A percentile compares a stretch with the other conserved stretches of the same genome.
These are phyloP conservation scores for Thermomucor indicae-seudaticae DNA, from an alignment of 371 early-diverging fungal genomes.

Conservation along the genomic window DNA sequence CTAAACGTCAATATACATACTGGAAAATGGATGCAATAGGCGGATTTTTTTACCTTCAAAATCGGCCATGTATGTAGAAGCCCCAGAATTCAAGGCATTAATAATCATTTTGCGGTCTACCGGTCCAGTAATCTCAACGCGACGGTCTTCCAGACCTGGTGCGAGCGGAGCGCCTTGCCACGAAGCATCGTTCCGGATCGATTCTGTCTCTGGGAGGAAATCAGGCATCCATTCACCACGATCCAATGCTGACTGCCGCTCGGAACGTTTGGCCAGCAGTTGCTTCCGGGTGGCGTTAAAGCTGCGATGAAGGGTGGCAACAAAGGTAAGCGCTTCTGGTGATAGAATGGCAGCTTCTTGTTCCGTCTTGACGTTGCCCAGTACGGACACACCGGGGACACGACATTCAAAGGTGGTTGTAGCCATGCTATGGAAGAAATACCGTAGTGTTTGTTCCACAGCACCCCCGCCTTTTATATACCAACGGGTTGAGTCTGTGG, in stretches of 20 bases:
- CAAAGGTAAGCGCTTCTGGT: constrained; percentile 74
- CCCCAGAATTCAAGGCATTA: constrained; percentile 93
- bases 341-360: constrained; percentile 55
- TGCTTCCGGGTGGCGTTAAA: constrained; percentile 84
- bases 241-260: constrained; percentile 77
- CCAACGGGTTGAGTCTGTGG: too few relatives aligned
- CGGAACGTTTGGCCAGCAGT: constrained; percentile 69
- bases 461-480: too few relatives aligned
- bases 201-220: constrained; percentile 89
- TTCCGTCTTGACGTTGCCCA: not conserved
- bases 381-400: not conserved
- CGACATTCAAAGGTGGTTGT: not conserved
- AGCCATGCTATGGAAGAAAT: not conserved
- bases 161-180: constrained; percentile 92
- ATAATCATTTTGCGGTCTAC: constrained; percentile 98
- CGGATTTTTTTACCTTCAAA: constrained; percentile 73
- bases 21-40: too few relatives aligned
- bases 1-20: too few relatives aligned
- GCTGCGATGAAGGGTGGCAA: constrained; percentile 81
- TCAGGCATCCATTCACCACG: constrained; percentile 81
- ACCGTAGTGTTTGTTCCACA: too few relatives aligned
- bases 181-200: constrained; percentile 81
- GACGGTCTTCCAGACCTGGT: constrained; percentile 87
- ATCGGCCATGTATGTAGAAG: constrained; percentile 95
- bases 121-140: constrained; percentile 97